Evolutionary conservation across 1,139 yeast species (phyloP).

Genomic region (Taiozyma sp.): DNA sequence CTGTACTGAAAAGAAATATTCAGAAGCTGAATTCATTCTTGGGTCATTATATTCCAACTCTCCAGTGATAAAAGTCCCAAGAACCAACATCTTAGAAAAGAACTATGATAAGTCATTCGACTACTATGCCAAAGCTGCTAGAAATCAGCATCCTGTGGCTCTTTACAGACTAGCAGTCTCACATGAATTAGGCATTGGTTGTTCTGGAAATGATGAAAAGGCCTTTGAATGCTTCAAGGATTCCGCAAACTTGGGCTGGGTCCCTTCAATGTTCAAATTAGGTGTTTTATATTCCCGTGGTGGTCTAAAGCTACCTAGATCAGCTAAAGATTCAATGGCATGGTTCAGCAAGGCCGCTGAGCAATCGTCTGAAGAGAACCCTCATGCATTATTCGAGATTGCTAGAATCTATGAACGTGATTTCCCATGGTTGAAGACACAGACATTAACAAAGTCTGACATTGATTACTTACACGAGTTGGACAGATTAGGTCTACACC

Average conservation of each 20-base stretch:
- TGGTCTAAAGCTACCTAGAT: slow-evolving; percentile 33
- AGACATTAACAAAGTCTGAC: slow-evolving; percentile 22
- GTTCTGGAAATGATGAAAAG: slow-evolving; percentile 35
- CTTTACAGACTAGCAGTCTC: slow-evolving; percentile 67
- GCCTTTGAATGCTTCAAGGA: slow-evolving; percentile 50
- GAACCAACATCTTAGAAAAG: slow-evolving; percentile 42
- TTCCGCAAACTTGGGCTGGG: slow-evolving; percentile 55
- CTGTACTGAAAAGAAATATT: slow-evolving; percentile 35
- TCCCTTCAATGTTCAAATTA: slow-evolving; percentile 59
- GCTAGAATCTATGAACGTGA: slow-evolving; percentile 72
- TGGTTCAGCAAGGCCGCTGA: slow-evolving; percentile 57
- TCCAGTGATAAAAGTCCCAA: slow-evolving; percentile 28
- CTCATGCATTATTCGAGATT: slow-evolving; percentile 59
- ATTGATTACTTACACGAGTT: slow-evolving; percentile 27
- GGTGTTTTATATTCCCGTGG: slow-evolving; percentile 62
- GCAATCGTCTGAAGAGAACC: slow-evolving; percentile 37
- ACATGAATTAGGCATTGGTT: slow-evolving; percentile 63
- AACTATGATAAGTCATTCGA: slow-evolving; percentile 59
- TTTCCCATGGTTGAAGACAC: slow-evolving; percentile 38
- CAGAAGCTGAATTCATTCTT: slow-evolving; percentile 50
- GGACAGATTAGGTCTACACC: slow-evolving; percentile 19
- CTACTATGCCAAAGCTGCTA: slow-evolving; percentile 53
- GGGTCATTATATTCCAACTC: slow-evolving; percentile 60
- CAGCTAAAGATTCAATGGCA: slow-evolving; percentile 43
- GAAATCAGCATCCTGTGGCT: slow-evolving; percentile 51